Base-by-base conservation (phyloP, 1,284 basidiomycete species). In the Rhodotorula sp. region DNA sequence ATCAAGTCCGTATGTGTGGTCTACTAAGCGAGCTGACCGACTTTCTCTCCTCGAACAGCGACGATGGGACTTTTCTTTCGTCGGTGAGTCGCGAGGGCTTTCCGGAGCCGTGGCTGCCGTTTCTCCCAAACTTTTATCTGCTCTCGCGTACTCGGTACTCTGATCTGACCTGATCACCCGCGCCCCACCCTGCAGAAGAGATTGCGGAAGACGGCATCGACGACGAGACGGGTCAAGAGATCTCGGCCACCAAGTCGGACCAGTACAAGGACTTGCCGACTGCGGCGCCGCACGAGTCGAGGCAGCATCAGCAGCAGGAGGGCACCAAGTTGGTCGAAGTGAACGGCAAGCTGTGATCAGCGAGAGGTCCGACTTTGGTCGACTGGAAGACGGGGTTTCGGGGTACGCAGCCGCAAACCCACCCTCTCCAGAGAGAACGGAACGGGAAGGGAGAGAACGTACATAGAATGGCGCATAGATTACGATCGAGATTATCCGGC, bases 51-150 rank as follows among this genome's bases (percentile, higher is more conserved):
- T 1, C 42, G 1, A 12, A 22, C 58, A 72, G 63, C 58, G 74
- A 3, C 68, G 73, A 45, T 75, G 74, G 74, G 74, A 75, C 57
- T 74, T 74, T 30, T 62, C 67, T 1, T 75, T 66, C 54, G 72
- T 75, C 48, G 65, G 72, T 72, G 44, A 42, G 70, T 62, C n/a
- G n/a, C n/a, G n/a, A n/a, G n/a, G n/a, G n/a, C n/a, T n/a, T n/a
- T n/a, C n/a, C n/a, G n/a, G n/a, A n/a, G n/a, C n/a, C n/a, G n/a
- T n/a, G n/a, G n/a, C n/a, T n/a, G n/a, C n/a, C n/a, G n/a, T n/a
- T n/a, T n/a, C n/a, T n/a, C n/a, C n/a, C n/a, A n/a, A n/a, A n/a
- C n/a, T n/a, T n/a, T n/a, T n/a, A n/a, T n/a, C n/a, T n/a, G n/a
- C n/a, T n/a, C n/a, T n/a, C n/a, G n/a, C n/a, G n/a, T n/a, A n/a